Evolutionary conservation across 352 stramenopile genomes (phyloP).

Genomic region (Hyaloperonospora brassicae): DNA sequence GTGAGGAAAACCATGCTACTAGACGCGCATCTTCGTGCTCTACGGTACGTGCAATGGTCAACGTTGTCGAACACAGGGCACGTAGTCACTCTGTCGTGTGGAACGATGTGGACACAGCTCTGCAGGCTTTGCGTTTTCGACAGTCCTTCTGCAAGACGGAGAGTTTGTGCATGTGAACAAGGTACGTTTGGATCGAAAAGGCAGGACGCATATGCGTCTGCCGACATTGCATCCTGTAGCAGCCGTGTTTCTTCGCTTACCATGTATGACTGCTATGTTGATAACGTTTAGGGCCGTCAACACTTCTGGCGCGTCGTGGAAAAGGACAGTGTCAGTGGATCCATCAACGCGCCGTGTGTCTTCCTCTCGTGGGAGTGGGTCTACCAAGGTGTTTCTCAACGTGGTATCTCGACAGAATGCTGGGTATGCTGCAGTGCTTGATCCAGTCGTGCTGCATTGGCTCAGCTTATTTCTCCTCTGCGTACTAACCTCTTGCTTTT

Average conservation of each 20-base stretch:
- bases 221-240: no score
- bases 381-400: slow-evolving; percentile 75
- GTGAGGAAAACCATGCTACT: slow-evolving; percentile 65
- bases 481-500: slow-evolving; percentile 7
- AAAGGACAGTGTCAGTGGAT: slow-evolving; percentile 25
- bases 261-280: slow-evolving; percentile 5
- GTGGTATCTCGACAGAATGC: slow-evolving; percentile 72
- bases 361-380: slow-evolving; percentile 84
- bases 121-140: slow-evolving; percentile 66
- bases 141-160: slow-evolving; percentile 61
- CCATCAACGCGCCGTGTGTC: slow-evolving; percentile 48
- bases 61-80: slow-evolving; percentile 1
- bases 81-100: neutral
- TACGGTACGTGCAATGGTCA: slow-evolving; percentile 30
- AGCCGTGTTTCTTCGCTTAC: no score
- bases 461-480: neutral
- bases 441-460: slow-evolving; percentile 5
- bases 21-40: slow-evolving; percentile 56
- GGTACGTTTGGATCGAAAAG: no score
- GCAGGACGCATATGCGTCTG: no score
- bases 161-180: slow-evolving; percentile 85
- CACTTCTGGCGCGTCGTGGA: slow-evolving; percentile 81
- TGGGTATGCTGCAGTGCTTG: slow-evolving; percentile 53
- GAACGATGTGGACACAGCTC: no score
- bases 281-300: slow-evolving; percentile 41